Evolutionary conservation across 1,284 basidiomycete genomes (phyloP), one percentile per base, ranked within the genome.

Genomic region (Pholiota adiposa): DNA sequence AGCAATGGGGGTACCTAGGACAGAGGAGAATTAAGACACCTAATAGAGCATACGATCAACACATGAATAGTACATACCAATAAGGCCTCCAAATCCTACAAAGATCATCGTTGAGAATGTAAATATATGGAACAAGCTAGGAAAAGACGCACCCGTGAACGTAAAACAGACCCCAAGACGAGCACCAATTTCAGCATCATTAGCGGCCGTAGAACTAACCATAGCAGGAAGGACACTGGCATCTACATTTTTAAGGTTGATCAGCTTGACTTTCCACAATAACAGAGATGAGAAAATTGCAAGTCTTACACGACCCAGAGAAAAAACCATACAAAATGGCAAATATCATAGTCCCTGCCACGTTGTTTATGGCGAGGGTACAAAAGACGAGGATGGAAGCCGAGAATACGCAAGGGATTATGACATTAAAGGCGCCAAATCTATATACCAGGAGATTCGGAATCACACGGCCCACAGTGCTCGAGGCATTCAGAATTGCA

Each of bases 311-410:
- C 44, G 77, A 74, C 8, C 83, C 84, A 9, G 77, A 79, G 62
- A 84, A 83, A 56, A 83, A 73, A 0, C 84, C 83, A 58, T 77
- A 86, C 14, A 85, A 64, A 36, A 81, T 62, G 5, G 79, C 77
- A 48, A 85, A 82, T 21, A 75, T 61, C 4, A 82, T 69, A 0
- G 79, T 76, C 6, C 80, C 80, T 4, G 69, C 71, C 0, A 71
- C 68, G 25, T 73, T 71, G n/a, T 72, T 69, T 11, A 83, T 69
- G 29, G 72, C 80, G 7, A 80, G 69, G 57, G 77, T 76, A 53
- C 75, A 74, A 46, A 84, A 78, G 16, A 83, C 71, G 23, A 80
- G 67, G 38, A 76, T 54, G 7, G 69, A 69, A 7, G 70, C 65
- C 12, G 69, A 46, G 59, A 65, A 73, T 48, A 65, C 73, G 41